phyloP scores from a whole-genome alignment of 306 rosid genomes.

The Mimosa bimucronata region DNA sequence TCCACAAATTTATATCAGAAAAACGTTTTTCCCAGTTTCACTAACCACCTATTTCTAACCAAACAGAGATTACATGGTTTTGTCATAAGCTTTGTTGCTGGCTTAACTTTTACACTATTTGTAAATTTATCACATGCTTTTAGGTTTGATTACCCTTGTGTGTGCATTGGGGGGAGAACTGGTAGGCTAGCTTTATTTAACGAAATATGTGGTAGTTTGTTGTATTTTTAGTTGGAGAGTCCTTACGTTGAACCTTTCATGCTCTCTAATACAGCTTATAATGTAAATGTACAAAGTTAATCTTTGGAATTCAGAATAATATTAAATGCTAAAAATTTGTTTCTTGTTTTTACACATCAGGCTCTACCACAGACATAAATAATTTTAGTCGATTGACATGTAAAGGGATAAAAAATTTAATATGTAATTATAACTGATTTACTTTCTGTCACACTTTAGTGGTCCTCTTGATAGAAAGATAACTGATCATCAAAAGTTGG shows the following conservation, averaged over 20 bases:
- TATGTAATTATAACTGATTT: neutral
- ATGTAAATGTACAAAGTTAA: neutral
- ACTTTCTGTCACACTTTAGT: neutral
- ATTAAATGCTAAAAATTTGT: neutral
- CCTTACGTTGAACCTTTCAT: slow-evolving; percentile 4
- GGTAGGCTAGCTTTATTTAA: slow-evolving; percentile 26
- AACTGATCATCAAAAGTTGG: neutral
- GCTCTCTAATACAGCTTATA: neutral
- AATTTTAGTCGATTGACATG: neutral
- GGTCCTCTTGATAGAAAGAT: neutral
- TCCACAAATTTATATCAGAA: slow-evolving; percentile 11
- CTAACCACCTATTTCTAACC: slow-evolving; percentile 40
- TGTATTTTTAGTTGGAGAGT: neutral
- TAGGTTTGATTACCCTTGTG: neutral
- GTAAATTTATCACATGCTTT: slow-evolving; percentile 51
- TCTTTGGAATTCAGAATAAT: neutral
- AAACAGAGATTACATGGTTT: slow-evolving; percentile 83
- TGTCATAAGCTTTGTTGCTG: slow-evolving; percentile 81
- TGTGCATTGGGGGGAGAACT: neutral
- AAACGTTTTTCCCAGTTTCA: slow-evolving; percentile 27
- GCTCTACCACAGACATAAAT: neutral
- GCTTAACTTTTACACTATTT: slow-evolving; percentile 75
- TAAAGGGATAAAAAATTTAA: neutral
- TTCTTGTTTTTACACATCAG: neutral
- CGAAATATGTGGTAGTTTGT: neutral